phyloP scores from a whole-genome alignment of 805 yeast genomes.

The Wickerhamomyces bisporus region DNA sequence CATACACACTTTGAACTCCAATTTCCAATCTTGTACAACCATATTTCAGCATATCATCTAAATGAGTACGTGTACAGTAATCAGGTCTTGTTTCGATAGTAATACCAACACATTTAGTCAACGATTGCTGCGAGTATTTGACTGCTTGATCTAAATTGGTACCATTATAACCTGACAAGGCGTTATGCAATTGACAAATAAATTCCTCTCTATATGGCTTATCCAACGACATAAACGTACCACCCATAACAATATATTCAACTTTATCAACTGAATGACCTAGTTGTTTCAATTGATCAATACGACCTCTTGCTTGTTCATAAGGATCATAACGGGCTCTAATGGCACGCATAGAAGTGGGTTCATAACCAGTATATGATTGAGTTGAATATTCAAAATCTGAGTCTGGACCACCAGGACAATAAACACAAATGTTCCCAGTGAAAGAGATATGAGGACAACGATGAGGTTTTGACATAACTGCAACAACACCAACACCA shows the following conservation, averaged over 20 bases:
- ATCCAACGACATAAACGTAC: constrained; percentile 95
- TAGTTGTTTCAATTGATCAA: constrained; percentile 89
- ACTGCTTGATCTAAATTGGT: constrained; percentile 87
- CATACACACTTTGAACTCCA: constrained; percentile 96
- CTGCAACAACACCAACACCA: constrained; percentile 98
- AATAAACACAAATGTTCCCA: constrained; percentile 96
- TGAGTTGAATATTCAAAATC: constrained; percentile 98
- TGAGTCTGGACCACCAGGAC: constrained; percentile 99
- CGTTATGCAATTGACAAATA: constrained; percentile 88
- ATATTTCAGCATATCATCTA: constrained; percentile 91
- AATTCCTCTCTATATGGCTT: constrained; percentile 85
- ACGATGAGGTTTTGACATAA: constrained; percentile 98
- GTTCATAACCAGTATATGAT: constrained; percentile 97
- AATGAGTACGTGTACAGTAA: constrained; percentile 92
- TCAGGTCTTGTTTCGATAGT: constrained; percentile 98
- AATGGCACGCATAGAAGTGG: constrained; percentile 99
- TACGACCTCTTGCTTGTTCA: constrained; percentile 96
- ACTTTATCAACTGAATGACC: constrained; percentile 98
- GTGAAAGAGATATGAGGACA: constrained; percentile 99
- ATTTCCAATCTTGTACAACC: constrained; percentile 97
- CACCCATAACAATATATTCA: constrained; percentile 98
- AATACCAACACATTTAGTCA: constrained; percentile 96
- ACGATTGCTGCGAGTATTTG: constrained; percentile 83
- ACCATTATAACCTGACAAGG: constrained; percentile 89
- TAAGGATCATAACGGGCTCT: constrained; percentile 97